Conservation (phyloP, 305 asterid genomes). For the Stenogyne calaminthoides region DNA sequence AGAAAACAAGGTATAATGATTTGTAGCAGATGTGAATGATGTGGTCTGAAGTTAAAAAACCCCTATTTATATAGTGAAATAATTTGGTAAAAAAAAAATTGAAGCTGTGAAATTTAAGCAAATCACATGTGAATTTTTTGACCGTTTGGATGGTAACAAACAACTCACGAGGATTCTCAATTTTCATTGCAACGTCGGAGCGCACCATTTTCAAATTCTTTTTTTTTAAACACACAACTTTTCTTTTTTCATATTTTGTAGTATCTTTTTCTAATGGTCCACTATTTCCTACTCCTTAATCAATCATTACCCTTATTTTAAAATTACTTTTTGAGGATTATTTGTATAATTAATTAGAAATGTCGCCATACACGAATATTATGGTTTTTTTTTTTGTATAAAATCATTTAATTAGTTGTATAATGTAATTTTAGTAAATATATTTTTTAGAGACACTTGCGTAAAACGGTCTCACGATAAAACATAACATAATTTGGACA, state of each 20-base stretch:
- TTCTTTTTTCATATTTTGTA: not conserved
- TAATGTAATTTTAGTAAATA: too few species aligned
- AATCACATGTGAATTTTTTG: slow-evolving; percentile 70
- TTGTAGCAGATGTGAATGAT: slow-evolving; percentile 38
- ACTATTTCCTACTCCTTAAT: slow-evolving; percentile 21
- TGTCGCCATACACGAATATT: too few species aligned
- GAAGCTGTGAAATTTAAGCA: slow-evolving; percentile 37
- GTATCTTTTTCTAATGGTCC: slow-evolving; percentile 30
- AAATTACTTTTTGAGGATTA: not conserved
- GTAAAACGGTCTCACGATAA: too few species aligned
- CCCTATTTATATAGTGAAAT: slow-evolving; percentile 52
- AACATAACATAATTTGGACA: too few species aligned
- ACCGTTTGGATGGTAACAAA: slow-evolving; percentile 55
- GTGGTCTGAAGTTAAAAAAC: slow-evolving; percentile 40
- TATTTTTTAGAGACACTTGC: too few species aligned
- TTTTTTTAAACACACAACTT: not conserved
- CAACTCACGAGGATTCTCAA: slow-evolving; percentile 69
- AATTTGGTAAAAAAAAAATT: not conserved
- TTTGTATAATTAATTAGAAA: not conserved
- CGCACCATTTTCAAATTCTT: slow-evolving; percentile 64
- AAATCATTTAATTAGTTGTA: too few species aligned
- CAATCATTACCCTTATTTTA: not conserved
- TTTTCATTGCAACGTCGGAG: slow-evolving; percentile 73
- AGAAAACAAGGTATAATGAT: slow-evolving; percentile 64
- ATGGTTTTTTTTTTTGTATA: too few species aligned